These are phyloP conservation scores for Asterophora lycoperdoides DNA, from an alignment of 768 basidiomycete genomes.

Conservation along the genomic window DNA sequence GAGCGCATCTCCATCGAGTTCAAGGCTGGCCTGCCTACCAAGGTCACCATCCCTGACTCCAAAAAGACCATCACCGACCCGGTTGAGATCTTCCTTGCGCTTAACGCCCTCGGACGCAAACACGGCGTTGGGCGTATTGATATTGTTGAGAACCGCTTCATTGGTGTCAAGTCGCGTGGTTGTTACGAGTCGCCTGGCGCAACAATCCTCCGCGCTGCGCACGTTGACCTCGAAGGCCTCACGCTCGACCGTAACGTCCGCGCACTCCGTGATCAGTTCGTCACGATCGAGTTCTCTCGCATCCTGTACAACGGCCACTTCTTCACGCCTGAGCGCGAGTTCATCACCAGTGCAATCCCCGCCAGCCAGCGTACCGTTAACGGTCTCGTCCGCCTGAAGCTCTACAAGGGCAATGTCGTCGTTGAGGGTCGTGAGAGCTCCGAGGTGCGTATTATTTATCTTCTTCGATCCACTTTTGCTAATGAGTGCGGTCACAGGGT, in stretches of 20 bases:
- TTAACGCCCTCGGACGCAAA: slow-evolving; percentile 90
- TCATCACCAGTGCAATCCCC: slow-evolving; percentile 85
- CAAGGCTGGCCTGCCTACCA: slow-evolving; percentile 79
- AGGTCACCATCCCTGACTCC: slow-evolving; percentile 58
- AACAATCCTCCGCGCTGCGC: slow-evolving; percentile 91
- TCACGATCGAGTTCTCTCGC: slow-evolving; percentile 83
- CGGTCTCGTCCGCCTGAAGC: slow-evolving; percentile 82
- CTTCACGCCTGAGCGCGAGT: slow-evolving; percentile 99
- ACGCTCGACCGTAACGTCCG: slow-evolving; percentile 98
- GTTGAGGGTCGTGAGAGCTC: slow-evolving; percentile 88
- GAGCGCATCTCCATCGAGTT: slow-evolving; percentile 86
- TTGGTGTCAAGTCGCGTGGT: slow-evolving; percentile 98
- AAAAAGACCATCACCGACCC: slow-evolving; percentile 75
- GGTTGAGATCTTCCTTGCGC: slow-evolving; percentile 88
- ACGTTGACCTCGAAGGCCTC: slow-evolving; percentile 95
- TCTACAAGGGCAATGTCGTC: slow-evolving; percentile 96
- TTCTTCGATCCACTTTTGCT: background rate
- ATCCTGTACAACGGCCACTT: slow-evolving; percentile 99
- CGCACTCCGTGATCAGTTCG: slow-evolving; percentile 89
- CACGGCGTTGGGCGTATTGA: slow-evolving; percentile 97
- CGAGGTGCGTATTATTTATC: slow-evolving; percentile 44
- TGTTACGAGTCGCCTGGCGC: slow-evolving; percentile 98
- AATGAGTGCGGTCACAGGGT: slow-evolving; percentile 42
- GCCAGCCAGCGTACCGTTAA: slow-evolving; percentile 96
- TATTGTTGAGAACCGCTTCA: slow-evolving; percentile 99